Base-by-base conservation (phyloP, 2,329 filamentous ascomycete genomes). In the Talaromyces sp. region DNA sequence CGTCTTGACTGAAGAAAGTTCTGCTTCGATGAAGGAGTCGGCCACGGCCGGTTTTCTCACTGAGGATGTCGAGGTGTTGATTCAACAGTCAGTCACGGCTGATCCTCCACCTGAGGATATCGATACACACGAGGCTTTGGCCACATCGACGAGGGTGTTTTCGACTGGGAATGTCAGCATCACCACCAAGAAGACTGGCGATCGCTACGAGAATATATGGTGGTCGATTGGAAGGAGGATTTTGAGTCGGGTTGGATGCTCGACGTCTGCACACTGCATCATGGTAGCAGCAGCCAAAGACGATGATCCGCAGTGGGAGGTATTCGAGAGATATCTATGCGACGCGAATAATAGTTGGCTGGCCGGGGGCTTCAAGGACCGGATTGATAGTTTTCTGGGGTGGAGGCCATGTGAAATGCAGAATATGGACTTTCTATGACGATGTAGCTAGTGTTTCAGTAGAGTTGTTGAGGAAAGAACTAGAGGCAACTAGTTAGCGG, bases 361-460 rank as follows among this genome's bases (percentile, higher is more conserved):
- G 5, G 27, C 50, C 21, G 32, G 35, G 12, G 54, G 35, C 1
- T 11, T 27, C 2, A n/a, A 51, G 6, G 59, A 61, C 31, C 29
- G 19, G 9, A 38, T 61, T 43, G 59, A 61, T 52, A 3, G 53
- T 46, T 24, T 51, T 54, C 38, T 58, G 14, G 59, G 59, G 8
- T 61, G 59, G 59, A 54, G 14, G 41, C 59, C 59, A 38, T 50
- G 35, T 31, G 55, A 61, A 7, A 55, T 46, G 43, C 43, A 12
- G 21, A 46, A 24, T 24, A 24, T 24, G 43, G 19, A 46, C 6
- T 46, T 24, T 46, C 19, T 9, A 10, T 46, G 9, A 24, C 8
- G 43, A 38, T 38, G 17, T 38, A n/a, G 8, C 11, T n/a, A 12
- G 21, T 19, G 12, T 46, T 46, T 12, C 43, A 24, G 19, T 24